Evolutionary conservation across 352 stramenopile species (phyloP), one percentile per base, ranked within the genome.

Genomic region (Pythium folliculosum): DNA sequence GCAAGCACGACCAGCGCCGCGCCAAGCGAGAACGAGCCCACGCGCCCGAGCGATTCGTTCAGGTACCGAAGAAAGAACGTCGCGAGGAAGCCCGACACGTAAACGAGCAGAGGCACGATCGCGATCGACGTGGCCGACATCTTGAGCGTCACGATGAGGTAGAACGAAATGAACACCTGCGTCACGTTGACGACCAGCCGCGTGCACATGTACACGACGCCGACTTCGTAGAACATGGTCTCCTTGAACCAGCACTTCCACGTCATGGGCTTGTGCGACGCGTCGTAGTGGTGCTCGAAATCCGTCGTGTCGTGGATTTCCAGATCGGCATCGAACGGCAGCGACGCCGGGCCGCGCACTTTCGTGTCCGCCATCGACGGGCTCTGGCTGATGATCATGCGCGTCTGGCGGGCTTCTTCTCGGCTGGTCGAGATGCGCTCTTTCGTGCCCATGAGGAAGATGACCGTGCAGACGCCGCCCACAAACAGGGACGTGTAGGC

Each of bases 91-190:
- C 86, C 86, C 21, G 84, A 91, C 14, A 95, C 63, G 72, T 95
- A 95, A 19, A 95, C 86, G 5, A 95, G 71, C 50, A 95, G 60
- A 25, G 88, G 88, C 32, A 95, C 84, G 48, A 94, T 93, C 23
- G 88, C 88, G 55, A 94, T 95, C 17, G 84, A 88, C 25, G 81
- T 90, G 2, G 86, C 84, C 22, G 80, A 90, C 88, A 95, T 94
- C n/a, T 93, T 51, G 10, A 95, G 79, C 50, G 86, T 94, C 69
- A 91, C 83, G 38, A 91, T 93, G 40, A 95, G 66, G 64, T 92
- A 93, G 56, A 95, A 95, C 17, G 86, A 92, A 49, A 95, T 93
- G 71, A 92, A 95, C 16, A 94, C 85, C 50, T 95, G 88, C 19
- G 86, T 94, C 27, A 94, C 73, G 66, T 95, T 95, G 21, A 95